A percentile compares a stretch with the other conserved stretches of the same genome.
Evolutionary conservation across 352 stramenopile species (phyloP).

Genomic region (Thalassiosira delicatula): DNA sequence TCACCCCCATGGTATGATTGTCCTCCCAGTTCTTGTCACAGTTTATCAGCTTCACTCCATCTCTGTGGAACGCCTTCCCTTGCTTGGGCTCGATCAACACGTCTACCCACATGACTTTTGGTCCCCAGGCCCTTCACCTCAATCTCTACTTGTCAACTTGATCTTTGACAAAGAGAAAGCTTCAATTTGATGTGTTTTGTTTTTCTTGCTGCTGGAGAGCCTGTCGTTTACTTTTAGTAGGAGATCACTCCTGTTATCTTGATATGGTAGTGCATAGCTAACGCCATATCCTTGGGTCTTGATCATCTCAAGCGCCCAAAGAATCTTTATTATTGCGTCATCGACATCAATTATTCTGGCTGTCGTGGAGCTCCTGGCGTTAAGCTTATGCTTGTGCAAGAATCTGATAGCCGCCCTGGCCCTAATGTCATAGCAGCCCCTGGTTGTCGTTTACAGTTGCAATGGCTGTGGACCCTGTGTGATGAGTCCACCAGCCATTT

Average conservation of each 20-base stretch:
- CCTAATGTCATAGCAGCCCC: conserved; percentile 57
- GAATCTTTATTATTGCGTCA: conserved; percentile 43
- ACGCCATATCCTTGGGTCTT: conserved; percentile 53
- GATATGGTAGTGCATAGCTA: conserved; percentile 23
- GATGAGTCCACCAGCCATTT: conserved; percentile 62
- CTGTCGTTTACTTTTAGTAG: conserved; percentile 54
- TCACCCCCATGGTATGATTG: no score
- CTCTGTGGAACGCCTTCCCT: conserved; percentile 7
- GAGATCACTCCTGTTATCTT: conserved; percentile 65
- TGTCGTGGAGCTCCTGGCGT: conserved; percentile 65
- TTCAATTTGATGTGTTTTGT: conserved; percentile 49
- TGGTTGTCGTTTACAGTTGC: conserved; percentile 60
- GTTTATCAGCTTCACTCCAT: conserved; percentile 7
- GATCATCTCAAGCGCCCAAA: conserved; percentile 65
- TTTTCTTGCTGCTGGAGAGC: conserved; percentile 46
- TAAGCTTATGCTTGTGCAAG: conserved; percentile 54
- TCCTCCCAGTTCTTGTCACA: conserved; percentile 9
- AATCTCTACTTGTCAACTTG: conserved; percentile 12
- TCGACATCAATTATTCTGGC: conserved; percentile 56
- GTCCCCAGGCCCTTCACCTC: conserved; percentile 3
- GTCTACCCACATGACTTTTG: conserved; percentile 26
- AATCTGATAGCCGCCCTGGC: conserved; percentile 9
- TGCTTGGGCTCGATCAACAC: conserved; percentile 30
- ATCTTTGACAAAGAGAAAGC: conserved; percentile 44
- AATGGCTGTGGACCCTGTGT: conserved; percentile 60